Conservation (phyloP, 345 rosid species). For the Ceriops tagal region DNA sequence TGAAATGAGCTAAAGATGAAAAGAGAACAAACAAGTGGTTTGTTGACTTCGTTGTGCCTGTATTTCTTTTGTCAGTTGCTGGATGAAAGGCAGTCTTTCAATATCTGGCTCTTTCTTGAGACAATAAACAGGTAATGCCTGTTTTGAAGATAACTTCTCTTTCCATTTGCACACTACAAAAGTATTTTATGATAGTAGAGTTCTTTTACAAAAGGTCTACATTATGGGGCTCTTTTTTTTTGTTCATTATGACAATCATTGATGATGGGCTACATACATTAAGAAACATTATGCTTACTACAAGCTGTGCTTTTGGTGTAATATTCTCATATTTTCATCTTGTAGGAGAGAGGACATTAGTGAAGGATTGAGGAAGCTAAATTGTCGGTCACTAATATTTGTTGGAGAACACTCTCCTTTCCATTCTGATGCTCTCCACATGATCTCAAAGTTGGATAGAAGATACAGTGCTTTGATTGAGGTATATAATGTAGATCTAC, state of each 20-base stretch:
- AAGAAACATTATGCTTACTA: not conserved
- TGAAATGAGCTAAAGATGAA: not conserved
- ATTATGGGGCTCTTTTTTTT: not conserved
- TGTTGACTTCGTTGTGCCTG: not conserved
- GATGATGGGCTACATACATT: not conserved
- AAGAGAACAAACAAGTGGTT: not conserved
- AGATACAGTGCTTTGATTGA: conserved; percentile 84
- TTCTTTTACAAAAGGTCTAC: not conserved
- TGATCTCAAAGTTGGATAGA: conserved; percentile 78
- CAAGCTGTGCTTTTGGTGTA: not conserved
- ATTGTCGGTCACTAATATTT: conserved; percentile 78
- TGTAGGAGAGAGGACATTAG: conserved; percentile 87
- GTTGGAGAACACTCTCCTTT: conserved; percentile 87
- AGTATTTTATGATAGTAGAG: not conserved
- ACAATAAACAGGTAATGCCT: conserved; percentile 19
- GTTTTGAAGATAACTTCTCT: conserved; percentile 21
- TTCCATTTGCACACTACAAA: not conserved
- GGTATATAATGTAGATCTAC: conserved; percentile 30
- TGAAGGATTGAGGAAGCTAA: conserved; percentile 63
- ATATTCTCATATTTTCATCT: not conserved
- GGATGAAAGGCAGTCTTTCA: conserved; percentile 27
- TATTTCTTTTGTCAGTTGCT: conserved; percentile 23
- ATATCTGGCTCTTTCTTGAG: conserved; percentile 25
- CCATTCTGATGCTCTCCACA: conserved; percentile 77
- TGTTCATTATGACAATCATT: not conserved